Percentiles rank a stretch among this genome's conserved stretches.
These are phyloP conservation scores for Morella rubra DNA, from an alignment of 306 rosid genomes.

Conservation along the genomic window DNA sequence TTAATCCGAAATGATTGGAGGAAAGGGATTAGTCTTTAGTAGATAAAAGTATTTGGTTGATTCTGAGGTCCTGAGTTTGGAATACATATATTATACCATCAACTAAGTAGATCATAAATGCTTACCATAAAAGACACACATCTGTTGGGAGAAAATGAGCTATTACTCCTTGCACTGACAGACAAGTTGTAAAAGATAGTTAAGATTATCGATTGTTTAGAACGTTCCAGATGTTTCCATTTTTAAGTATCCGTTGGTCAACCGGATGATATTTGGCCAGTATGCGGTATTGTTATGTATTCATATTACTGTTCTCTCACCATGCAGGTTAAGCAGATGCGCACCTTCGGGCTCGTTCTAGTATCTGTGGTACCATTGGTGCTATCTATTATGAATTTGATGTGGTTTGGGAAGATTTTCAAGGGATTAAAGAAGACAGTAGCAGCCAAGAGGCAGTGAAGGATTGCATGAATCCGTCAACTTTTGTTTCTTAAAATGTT, in stretches of 20 bases:
- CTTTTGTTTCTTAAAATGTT: no score
- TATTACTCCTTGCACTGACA: background rate
- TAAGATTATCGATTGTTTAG: background rate
- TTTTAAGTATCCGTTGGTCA: background rate
- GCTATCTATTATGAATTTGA: slow-evolving; percentile 77
- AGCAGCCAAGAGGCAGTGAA: slow-evolving; percentile 23
- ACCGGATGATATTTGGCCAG: background rate
- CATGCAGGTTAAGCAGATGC: slow-evolving; percentile 68
- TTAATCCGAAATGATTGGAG: background rate
- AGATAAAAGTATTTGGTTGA: background rate
- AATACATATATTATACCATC: background rate
- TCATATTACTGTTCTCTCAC: slow-evolving; percentile 17
- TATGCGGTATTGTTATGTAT: background rate
- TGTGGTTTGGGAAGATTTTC: slow-evolving; percentile 83
- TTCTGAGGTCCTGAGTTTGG: background rate
- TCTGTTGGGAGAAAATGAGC: background rate
- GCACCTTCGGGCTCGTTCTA: slow-evolving; percentile 47
- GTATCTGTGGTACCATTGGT: slow-evolving; percentile 63
- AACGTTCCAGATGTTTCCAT: background rate
- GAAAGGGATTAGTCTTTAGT: background rate
- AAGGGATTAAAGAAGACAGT: slow-evolving; percentile 83
- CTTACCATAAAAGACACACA: background rate
- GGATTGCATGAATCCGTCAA: no score
- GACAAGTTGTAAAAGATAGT: background rate
- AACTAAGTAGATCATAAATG: background rate